Evolutionary conservation across 257 asterid genomes (phyloP).

Genomic region (Fraxinus pennsylvanica): DNA sequence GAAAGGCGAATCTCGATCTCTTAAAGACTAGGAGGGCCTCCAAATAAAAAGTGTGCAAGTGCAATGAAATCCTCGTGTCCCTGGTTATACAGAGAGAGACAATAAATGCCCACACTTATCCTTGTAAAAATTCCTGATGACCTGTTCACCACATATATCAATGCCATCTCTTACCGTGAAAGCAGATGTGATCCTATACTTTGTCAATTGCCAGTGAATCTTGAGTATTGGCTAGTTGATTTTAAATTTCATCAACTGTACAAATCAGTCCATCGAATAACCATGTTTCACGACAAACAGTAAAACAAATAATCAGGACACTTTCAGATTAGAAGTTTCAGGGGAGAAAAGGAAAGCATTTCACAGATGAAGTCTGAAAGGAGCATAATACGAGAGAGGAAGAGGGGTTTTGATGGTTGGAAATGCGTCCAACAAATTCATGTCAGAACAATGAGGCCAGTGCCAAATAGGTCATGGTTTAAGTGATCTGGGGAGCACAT

Average conservation of each 20-base stretch:
- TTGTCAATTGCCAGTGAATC: background rate
- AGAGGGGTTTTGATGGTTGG: too few species aligned
- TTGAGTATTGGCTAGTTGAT: too few species aligned
- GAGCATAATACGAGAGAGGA: too few species aligned
- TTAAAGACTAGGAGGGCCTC: background rate
- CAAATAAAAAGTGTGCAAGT: background rate
- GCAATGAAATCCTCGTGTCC: background rate
- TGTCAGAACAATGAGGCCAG: background rate
- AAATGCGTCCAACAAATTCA: background rate
- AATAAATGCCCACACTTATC: background rate
- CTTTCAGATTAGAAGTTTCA: too few species aligned
- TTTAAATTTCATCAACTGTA: too few species aligned
- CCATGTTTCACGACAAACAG: too few species aligned
- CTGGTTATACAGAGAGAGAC: too few species aligned
- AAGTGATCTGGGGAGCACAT: background rate
- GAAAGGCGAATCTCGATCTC: background rate
- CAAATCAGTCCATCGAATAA: too few species aligned
- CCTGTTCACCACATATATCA: background rate
- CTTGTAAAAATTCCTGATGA: background rate
- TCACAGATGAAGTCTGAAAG: too few species aligned
- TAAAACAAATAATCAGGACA: too few species aligned
- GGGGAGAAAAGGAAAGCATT: too few species aligned
- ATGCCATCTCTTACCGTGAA: conserved; percentile 10
- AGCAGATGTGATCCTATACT: background rate
- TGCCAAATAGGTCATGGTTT: background rate